Evolutionary conservation across 2,329 filamentous ascomycete genomes (phyloP).

Genomic region (Corniculantispora saksenae): DNA sequence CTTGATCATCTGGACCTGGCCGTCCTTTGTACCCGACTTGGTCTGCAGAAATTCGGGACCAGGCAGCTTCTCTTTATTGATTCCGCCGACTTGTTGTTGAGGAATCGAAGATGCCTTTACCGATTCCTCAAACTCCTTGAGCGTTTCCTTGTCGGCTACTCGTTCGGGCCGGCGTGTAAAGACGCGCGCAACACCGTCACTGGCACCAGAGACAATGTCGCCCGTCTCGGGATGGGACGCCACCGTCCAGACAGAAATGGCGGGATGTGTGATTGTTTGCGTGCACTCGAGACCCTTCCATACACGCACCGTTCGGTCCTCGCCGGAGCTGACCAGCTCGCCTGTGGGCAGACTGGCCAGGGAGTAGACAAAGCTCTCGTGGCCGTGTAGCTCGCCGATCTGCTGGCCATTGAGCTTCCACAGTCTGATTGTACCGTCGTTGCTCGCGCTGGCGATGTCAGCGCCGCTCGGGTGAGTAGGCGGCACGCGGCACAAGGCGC

Average conservation of each 20-base stretch:
- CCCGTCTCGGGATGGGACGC: conserved; percentile 80
- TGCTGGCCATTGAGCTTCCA: conserved; percentile 82
- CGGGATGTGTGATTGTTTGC: conserved; percentile 95
- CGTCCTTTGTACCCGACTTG: conserved; percentile 90
- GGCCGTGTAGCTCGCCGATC: conserved; percentile 77
- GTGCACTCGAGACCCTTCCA: conserved; percentile 83
- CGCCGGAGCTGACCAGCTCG: conserved; percentile 86
- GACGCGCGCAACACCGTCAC: conserved; percentile 80
- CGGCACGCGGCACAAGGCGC: conserved; percentile 84
- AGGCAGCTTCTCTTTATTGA: conserved; percentile 91
- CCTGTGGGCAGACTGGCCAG: conserved; percentile 76
- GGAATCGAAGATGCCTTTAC: conserved; percentile 85
- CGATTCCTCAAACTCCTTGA: conserved; percentile 77
- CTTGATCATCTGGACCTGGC: conserved; percentile 89
- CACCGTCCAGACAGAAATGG: conserved; percentile 94
- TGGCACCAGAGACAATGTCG: conserved; percentile 91
- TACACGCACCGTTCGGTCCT: conserved; percentile 89
- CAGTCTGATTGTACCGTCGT: conserved; percentile 84
- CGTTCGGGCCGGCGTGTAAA: conserved; percentile 75
- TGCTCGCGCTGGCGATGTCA: conserved; percentile 92
- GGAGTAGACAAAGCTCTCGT: conserved; percentile 94
- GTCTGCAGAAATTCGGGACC: conserved; percentile 82
- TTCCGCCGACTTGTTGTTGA: conserved; percentile 75
- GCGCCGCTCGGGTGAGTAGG: conserved; percentile 75
- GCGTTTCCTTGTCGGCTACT: conserved; percentile 65